Conservation (phyloP, 2,329 filamentous ascomycete genomes). For the Ceratocystis diversiconidia region DNA sequence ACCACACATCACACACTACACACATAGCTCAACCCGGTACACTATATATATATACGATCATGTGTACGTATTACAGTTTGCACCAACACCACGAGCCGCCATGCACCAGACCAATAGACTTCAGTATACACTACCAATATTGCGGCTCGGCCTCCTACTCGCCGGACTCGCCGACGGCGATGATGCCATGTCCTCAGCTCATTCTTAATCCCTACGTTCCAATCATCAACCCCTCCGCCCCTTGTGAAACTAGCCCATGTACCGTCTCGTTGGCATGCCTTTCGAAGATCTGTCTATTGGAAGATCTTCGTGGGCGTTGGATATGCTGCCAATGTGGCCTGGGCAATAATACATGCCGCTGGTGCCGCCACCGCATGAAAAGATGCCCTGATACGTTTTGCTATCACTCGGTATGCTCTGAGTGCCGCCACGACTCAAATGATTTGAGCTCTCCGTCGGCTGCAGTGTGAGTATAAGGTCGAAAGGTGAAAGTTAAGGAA, state of each 20-base stretch:
- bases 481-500: background rate
- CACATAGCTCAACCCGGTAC: background rate
- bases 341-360: constrained; percentile 32
- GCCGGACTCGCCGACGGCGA: constrained; percentile 21
- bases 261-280: constrained; percentile 33
- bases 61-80: constrained; percentile 38
- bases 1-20: background rate
- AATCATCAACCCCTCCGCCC: constrained; percentile 23
- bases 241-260: constrained; percentile 34
- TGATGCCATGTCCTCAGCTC: constrained; percentile 19
- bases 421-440: constrained; percentile 28
- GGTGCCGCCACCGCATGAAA: constrained; percentile 33
- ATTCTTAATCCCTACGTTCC: constrained; percentile 22
- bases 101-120: constrained; percentile 30
- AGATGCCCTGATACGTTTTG: constrained; percentile 37
- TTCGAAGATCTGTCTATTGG: constrained; percentile 35
- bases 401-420: constrained; percentile 36
- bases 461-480: background rate
- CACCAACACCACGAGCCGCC: constrained; percentile 37
- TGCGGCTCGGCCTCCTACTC: constrained; percentile 23
- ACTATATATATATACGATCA: constrained; percentile 20
- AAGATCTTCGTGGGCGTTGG: constrained; percentile 36
- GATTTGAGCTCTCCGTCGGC: background rate
- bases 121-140: constrained; percentile 31
- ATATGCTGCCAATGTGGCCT: constrained; percentile 36